Conservation (phyloP, 352 stramenopile genomes). For the Phytophthora vignae region DNA sequence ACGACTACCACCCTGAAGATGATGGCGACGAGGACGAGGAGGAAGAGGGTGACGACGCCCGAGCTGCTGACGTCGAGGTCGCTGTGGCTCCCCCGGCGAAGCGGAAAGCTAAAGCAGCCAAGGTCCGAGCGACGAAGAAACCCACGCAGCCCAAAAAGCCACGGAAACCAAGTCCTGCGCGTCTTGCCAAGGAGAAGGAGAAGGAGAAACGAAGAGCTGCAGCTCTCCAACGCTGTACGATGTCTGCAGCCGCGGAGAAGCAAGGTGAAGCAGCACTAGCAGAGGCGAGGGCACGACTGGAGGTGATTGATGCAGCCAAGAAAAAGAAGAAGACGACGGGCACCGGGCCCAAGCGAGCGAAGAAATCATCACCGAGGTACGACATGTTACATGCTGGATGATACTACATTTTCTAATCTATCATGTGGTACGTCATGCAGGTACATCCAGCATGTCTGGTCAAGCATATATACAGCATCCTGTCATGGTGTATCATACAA, state of each 20-base stretch:
- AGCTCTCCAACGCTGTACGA: background rate
- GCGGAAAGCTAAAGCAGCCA: background rate
- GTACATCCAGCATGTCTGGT: background rate
- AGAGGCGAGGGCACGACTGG: background rate
- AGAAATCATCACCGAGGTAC: background rate
- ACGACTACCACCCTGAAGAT: conserved; percentile 5
- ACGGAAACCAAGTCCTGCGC: background rate
- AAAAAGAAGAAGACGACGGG: background rate
- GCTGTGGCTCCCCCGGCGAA: background rate
- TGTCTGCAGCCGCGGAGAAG: background rate
- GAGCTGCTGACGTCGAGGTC: too few relatives aligned
- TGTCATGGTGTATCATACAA: background rate
- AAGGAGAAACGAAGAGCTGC: background rate
- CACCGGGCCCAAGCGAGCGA: background rate
- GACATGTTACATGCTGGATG: conserved; percentile 6
- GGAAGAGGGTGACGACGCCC: background rate
- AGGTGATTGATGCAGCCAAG: background rate
- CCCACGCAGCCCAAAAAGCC: background rate
- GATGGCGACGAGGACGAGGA: conserved; percentile 9
- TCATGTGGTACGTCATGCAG: conserved; percentile 8
- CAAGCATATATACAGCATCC: background rate
- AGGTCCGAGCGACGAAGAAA: background rate
- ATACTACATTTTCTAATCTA: conserved; percentile 7
- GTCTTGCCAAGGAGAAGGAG: background rate
- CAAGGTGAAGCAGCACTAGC: background rate